Evolutionary conservation across 2,329 filamentous ascomycete genomes (phyloP).

Genomic region (Anisogramma anomala): DNA sequence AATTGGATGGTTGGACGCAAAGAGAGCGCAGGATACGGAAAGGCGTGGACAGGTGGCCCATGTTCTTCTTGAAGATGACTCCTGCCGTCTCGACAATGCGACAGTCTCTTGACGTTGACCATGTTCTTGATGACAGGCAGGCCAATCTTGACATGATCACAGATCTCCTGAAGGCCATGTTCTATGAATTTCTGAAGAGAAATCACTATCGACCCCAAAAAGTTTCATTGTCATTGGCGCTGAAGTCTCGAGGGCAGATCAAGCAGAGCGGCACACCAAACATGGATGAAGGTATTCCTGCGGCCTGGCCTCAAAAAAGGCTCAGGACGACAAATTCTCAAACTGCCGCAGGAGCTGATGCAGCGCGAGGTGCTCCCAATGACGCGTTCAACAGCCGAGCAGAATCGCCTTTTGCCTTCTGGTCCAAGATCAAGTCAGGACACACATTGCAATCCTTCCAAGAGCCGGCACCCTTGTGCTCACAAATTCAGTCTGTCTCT

Average conservation of each 20-base stretch:
- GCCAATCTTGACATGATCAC: constrained; percentile 43
- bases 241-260: too few species aligned
- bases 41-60: constrained; percentile 70
- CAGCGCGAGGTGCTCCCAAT: background rate
- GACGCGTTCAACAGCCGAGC: background rate
- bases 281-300: too few species aligned
- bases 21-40: constrained; percentile 47
- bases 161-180: constrained; percentile 56
- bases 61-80: constrained; percentile 70
- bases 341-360: background rate
- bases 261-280: too few species aligned
- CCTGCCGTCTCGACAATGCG: background rate
- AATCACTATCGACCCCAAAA: constrained; percentile 52
- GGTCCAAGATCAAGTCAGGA: constrained; percentile 25
- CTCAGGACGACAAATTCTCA: background rate
- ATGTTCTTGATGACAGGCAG: constrained; percentile 33
- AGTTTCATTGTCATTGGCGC: too few species aligned
- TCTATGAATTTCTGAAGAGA: constrained; percentile 63
- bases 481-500: constrained; percentile 1
- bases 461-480: constrained; percentile 7
- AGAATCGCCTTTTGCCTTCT: constrained; percentile 26
- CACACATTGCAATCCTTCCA: constrained; percentile 19
- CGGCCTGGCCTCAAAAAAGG: background rate
- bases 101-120: constrained; percentile 22
- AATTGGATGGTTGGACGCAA: constrained; percentile 35